These are phyloP conservation scores for Saccharomycopsis hybrid DNA, from an alignment of 1,139 yeast species.

Conservation along the genomic window DNA sequence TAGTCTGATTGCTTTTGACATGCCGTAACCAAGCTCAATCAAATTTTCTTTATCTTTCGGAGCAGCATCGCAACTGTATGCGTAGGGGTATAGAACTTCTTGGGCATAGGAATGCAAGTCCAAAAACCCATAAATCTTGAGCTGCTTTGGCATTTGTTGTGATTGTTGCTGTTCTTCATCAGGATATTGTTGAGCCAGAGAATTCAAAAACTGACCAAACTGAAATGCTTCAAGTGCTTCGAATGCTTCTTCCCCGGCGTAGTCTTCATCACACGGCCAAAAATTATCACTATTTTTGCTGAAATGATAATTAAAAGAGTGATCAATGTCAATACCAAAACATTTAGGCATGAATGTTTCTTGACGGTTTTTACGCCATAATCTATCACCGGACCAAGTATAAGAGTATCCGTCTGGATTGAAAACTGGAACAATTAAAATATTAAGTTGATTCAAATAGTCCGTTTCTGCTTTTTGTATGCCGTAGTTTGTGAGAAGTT, in stretches of 20 bases:
- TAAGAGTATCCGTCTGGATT: conserved; percentile 90
- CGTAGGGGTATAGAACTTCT: conserved; percentile 76
- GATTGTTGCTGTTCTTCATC: no score
- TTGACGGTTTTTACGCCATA: conserved; percentile 90
- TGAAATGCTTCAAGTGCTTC: conserved; percentile 69
- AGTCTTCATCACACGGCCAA: conserved; percentile 74
- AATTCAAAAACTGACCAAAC: conserved; percentile 59
- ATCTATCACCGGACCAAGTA: conserved; percentile 71
- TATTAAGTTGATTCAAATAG: conserved; percentile 49
- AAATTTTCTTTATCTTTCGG: conserved; percentile 80
- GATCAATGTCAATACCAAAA: conserved; percentile 81
- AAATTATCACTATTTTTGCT: conserved; percentile 47
- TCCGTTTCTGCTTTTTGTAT: conserved; percentile 32
- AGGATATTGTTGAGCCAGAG: conserved; percentile 51
- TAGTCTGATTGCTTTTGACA: conserved; percentile 63
- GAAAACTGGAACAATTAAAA: conserved; percentile 71
- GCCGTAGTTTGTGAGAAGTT: conserved; percentile 48
- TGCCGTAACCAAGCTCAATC: conserved; percentile 74
- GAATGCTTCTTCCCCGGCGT: conserved; percentile 69
- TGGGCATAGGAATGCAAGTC: conserved; percentile 85
- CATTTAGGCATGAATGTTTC: conserved; percentile 61
- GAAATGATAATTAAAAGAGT: conserved; percentile 76
- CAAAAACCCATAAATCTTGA: conserved; percentile 60
- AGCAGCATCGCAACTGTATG: conserved; percentile 62
- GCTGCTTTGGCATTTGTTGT: no score